Evolutionary conservation across 1,284 basidiomycete species (phyloP), one percentile per base, ranked within the genome.

Genomic region (Sutorius eximius): DNA sequence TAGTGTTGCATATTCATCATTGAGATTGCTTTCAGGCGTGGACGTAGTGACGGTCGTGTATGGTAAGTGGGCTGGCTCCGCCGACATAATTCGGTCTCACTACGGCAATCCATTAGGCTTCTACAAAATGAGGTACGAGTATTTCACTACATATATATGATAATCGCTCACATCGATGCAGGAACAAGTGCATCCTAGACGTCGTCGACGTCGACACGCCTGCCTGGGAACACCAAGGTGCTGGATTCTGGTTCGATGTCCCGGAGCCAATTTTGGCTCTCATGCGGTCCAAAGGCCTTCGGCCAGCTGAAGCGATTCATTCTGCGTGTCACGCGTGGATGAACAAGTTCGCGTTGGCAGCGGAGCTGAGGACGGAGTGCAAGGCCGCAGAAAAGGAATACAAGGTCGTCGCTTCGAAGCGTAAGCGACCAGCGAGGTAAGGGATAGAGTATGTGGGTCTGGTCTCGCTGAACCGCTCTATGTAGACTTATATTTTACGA

Each of bases 171-270:
- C 10, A 16, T 32, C 22, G 15, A 36, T 12, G 12, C 61, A 87
- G 86, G 16, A 79, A 83, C 57, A 78, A 78, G 59, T 76, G 75
- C 16, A 7, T n/a, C 34, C 75, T 95, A 27, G 93, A 95, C 61
- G 75, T 81, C 0, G 89, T 95, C n/a, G 86, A 92, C 59, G 73
- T 95, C 36, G 85, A 93, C 45, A 91, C 85, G n/a, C 87, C 88
- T 0, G 83, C 91, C 0, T 93, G 89, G 78, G 82, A 90, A 60
- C 83, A 86, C 18, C 81, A 86, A 52, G 86, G 89, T 0, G 85
- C 81, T 2, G 93, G 93, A 2, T 78, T 93, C 59, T 96, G 94
- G 94, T 76, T 96, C 27, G 91, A 96, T 65, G 77, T 95, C 2
- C 90, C 93, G 0, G 75, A 75, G 45, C 38, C 68, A 12, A 75